A percentile compares a stretch with the other conserved stretches of the same genome.
Evolutionary conservation across 352 stramenopile genomes (phyloP).

Genomic region (Phytophthora colocasiae): DNA sequence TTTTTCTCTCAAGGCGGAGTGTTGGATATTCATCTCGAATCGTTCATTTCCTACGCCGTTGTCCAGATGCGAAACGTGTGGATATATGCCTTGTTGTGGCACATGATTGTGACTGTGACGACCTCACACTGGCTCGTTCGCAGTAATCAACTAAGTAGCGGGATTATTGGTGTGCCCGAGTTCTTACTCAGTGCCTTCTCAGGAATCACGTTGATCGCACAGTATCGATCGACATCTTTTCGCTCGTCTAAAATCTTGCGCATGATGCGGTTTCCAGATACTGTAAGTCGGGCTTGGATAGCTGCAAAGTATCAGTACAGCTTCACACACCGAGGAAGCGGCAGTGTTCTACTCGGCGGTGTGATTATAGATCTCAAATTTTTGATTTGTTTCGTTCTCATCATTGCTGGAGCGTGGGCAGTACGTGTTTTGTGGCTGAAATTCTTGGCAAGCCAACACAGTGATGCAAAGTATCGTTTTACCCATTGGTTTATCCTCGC

Average conservation of each 20-base stretch:
- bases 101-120: slow-evolving; percentile 24
- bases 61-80: slow-evolving; percentile 62
- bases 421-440: slow-evolving; percentile 6
- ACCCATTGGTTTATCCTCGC: slow-evolving; percentile 20
- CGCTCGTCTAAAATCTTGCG: slow-evolving; percentile 26
- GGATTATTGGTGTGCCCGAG: slow-evolving; percentile 41
- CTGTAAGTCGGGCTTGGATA: slow-evolving; percentile 4
- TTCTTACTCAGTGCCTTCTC: slow-evolving; percentile 46
- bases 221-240: slow-evolving; percentile 40
- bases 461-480: background rate
- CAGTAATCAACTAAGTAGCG: slow-evolving; percentile 14
- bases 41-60: slow-evolving; percentile 39
- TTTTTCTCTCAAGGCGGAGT: slow-evolving; percentile 42
- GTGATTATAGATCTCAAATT: slow-evolving; percentile 46
- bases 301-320: slow-evolving; percentile 26
- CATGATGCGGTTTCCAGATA: slow-evolving; percentile 17
- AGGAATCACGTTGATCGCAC: slow-evolving; percentile 39
- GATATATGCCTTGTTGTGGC: slow-evolving; percentile 45
- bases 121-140: slow-evolving; percentile 19
- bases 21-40: slow-evolving; percentile 26
- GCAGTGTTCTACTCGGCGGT: slow-evolving; percentile 33
- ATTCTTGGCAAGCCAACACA: background rate
- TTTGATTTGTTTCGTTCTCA: slow-evolving; percentile 28
- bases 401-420: slow-evolving; percentile 12
- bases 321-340: slow-evolving; percentile 21